Conservation (phyloP, 2,329 filamentous ascomycete genomes). For the Graphilbum ipis-grandicollis region DNA sequence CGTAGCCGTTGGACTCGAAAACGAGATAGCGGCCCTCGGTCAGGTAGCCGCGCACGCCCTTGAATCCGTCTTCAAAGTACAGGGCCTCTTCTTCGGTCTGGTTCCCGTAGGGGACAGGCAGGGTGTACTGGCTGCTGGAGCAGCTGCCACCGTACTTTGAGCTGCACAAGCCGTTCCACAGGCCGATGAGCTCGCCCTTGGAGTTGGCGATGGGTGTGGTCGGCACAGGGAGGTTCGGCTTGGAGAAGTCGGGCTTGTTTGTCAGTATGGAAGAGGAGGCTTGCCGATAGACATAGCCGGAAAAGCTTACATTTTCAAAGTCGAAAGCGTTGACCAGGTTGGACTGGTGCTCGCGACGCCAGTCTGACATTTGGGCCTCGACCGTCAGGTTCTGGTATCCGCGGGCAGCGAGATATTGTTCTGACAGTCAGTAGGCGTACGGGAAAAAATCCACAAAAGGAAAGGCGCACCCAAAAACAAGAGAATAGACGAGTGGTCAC, state of each 20-base stretch:
- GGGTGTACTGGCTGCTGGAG: constrained; percentile 5
- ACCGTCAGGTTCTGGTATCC: constrained; percentile 13
- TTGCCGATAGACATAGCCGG: too few relatives aligned
- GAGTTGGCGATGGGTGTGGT: constrained; percentile 22
- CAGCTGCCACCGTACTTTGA: constrained; percentile 17
- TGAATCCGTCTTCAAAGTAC: constrained; percentile 35
- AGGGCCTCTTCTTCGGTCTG: constrained; percentile 19
- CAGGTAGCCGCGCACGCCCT: constrained; percentile 29
- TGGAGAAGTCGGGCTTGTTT: constrained; percentile 28
- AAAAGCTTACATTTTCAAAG: constrained; percentile 10
- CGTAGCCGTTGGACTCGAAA: constrained; percentile 27
- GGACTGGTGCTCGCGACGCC: constrained; percentile 12
- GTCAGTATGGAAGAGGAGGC: too few relatives aligned
- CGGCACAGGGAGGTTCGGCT: constrained; percentile 27
- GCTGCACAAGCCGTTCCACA: constrained; percentile 22
- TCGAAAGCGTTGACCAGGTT: constrained; percentile 13
- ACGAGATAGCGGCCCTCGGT: constrained; percentile 37
- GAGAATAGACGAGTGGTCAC: constrained; percentile 37
- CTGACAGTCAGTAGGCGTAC: not conserved
- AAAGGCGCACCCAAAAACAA: constrained; percentile 29
- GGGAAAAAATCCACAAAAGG: not conserved
- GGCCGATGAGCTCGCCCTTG: constrained; percentile 24
- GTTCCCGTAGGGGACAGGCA: constrained; percentile 26
- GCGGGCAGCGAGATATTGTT: constrained; percentile 12
- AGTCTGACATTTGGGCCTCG: constrained; percentile 10